Conservation (phyloP, 2,329 filamentous ascomycete genomes). For the Colletotrichum sp. region DNA sequence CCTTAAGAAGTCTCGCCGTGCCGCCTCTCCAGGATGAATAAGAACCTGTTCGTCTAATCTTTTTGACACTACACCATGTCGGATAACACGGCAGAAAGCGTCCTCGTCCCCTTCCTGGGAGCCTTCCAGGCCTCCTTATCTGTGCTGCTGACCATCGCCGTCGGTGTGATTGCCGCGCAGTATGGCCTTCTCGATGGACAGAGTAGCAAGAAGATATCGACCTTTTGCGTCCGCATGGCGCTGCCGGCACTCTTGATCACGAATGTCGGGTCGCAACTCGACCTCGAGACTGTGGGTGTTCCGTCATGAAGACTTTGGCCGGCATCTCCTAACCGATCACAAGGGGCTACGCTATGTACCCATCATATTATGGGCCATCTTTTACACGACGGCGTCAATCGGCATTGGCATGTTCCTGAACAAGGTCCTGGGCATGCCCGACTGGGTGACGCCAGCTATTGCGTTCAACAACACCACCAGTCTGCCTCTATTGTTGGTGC, state of each 20-base stretch:
- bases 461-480: conserved; percentile 56
- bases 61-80: background rate
- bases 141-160: conserved; percentile 50
- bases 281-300: conserved; percentile 32
- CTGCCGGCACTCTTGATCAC: conserved; percentile 50
- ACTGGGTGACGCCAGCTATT: conserved; percentile 49
- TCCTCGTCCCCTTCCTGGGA: conserved; percentile 44
- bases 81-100: conserved; percentile 7
- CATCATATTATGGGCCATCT: conserved; percentile 45
- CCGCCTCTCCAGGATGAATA: background rate
- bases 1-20: background rate
- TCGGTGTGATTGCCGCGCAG: conserved; percentile 45
- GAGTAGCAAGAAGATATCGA: conserved; percentile 46
- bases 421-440: conserved; percentile 43
- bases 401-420: conserved; percentile 41
- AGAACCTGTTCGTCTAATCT: background rate
- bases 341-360: conserved; percentile 37
- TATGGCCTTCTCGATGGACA: conserved; percentile 39
- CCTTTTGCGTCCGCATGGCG: conserved; percentile 51
- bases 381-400: conserved; percentile 36
- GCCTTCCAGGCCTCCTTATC: conserved; percentile 52
- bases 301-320: background rate
- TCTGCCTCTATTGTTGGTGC: conserved; percentile 49
- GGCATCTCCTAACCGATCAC: background rate
- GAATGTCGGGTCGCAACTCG: conserved; percentile 47